These are phyloP conservation scores for Tetrahymena malaccensis DNA, from an alignment of 73 alveolate genomes.

Conservation along the genomic window DNA sequence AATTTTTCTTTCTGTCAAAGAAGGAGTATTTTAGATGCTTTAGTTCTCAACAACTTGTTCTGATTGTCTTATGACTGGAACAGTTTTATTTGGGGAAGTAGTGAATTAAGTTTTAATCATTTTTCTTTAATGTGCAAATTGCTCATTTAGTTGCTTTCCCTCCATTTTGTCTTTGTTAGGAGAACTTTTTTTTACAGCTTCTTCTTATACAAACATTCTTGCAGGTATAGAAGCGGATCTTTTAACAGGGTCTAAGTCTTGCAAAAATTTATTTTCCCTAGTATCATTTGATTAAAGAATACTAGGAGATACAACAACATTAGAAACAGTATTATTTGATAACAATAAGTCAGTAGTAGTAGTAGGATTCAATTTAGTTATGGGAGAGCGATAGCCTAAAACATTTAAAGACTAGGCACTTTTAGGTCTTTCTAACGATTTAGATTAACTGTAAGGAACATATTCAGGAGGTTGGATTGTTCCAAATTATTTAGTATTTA, in stretches of 20 bases:
- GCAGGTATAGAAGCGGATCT: not conserved
- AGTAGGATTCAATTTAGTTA: not conserved
- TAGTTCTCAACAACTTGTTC: not conserved
- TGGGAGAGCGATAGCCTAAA: not conserved
- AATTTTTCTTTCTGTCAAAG: not conserved
- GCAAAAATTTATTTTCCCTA: not conserved
- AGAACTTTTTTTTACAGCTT: not conserved
- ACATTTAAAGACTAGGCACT: not conserved
- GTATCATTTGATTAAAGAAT: not conserved
- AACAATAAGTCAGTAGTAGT: not conserved
- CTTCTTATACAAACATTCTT: not conserved
- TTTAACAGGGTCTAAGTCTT: not conserved
- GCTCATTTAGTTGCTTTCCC: not conserved
- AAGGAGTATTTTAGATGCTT: not conserved
- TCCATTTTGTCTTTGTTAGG: not conserved
- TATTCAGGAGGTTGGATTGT: not conserved
- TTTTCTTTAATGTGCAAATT: not conserved
- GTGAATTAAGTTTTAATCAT: not conserved
- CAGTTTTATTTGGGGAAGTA: not conserved
- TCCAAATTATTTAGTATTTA: not conserved
- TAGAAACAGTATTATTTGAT: not conserved
- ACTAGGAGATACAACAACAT: not conserved
- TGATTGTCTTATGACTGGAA: not conserved
- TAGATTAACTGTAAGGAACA: not conserved
- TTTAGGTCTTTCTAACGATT: not conserved